Base-by-base conservation (phyloP, 345 rosid genomes). In the Adansonia digitata region DNA sequence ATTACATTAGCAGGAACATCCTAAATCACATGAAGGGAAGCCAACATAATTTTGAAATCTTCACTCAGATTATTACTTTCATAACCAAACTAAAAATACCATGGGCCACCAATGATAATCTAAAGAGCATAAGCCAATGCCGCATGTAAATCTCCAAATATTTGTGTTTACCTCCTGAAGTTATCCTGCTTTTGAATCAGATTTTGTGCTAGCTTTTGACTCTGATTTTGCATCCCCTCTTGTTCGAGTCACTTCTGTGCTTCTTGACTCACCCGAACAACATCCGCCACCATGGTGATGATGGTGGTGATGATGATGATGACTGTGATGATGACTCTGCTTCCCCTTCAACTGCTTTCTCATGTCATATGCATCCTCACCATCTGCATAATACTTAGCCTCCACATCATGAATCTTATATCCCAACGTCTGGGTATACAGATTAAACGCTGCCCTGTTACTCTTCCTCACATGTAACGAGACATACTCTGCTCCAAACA, bases 311-410 rank as follows among this genome's bases (percentile, higher is more conserved):
- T 84, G 88, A 1, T 74, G 80, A 9, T 85, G 90, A 34, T 89
- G 98, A 7, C 84, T 80, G 0, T 91, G 97, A 7, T 86, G 92
- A 75, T 91, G 94, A 76, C 20, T 83, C 69, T 86, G 97, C 84
- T 89, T 93, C 78, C 82, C 98, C 86, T 93, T 95, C 59, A 95
- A 89, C 81, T 91, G 86, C 86, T 95, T 95, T 76, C 98, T 78
- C 99, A 95, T 95, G 55, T 95, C 99, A 79, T 93, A 95, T 9
- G 99, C 99, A 66, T 95, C 99, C 85, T 95, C 99, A 35, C 99
- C 99, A 74, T 95, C 99, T 0, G 99, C 99, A 71, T 95, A 95
- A 77, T 95, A 95, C 85, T 95, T 93, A 0, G 99, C 98, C 83
- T 94, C 98, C 42, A 94, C 85, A 69, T 94, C 98, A 71, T 94